Evolutionary conservation across 345 rosid genomes (phyloP), one percentile per base, ranked within the genome.

Genomic region (Dimocarpus longan): DNA sequence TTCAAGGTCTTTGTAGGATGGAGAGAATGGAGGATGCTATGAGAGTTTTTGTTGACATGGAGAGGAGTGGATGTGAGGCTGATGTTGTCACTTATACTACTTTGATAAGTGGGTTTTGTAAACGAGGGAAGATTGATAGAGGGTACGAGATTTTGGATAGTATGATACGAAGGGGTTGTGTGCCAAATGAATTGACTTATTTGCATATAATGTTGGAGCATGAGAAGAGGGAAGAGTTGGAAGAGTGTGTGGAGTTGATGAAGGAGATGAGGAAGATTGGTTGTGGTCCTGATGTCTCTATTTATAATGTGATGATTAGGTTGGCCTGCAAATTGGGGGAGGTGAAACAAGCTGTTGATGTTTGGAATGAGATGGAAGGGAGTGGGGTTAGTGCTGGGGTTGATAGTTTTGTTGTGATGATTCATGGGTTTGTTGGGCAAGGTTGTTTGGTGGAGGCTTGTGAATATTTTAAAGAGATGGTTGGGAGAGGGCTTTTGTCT

Each of bases 31-130:
- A 89, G 40, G 99, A 93, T 78, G 98, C 99, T 6, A 85, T 85
- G 87, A 79, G 78, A 76, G 81, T 90, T 10, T 91, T 93, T 76
- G 87, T 78, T 77, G 96, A 91, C 88, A 95, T 95, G 98, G 89
- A 89, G 83, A 89, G 87, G 76, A 82, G 68, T 83, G 91, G 88
- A 28, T 93, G 96, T 66, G 86, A 91, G 80, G 92, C 94, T 32
- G 98, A 92, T 82, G 80, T 81, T 77, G 91, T 90, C 85, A 85
- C 97, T 37, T 93, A 90, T 65, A 87, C 93, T 43, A 85, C 97
- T 11, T 82, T 95, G 79, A 83, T 93, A 50, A 87, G 89, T 84
- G 98, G 99, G 79, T 93, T 92, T 87, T 93, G 99, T 84, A 90
- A 89, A 75, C 87, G 85, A 66, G 87, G 94, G 24, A 93, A 88